Evolutionary conservation across 345 rosid species (phyloP).

Genomic region (Cochlearia excelsa): DNA sequence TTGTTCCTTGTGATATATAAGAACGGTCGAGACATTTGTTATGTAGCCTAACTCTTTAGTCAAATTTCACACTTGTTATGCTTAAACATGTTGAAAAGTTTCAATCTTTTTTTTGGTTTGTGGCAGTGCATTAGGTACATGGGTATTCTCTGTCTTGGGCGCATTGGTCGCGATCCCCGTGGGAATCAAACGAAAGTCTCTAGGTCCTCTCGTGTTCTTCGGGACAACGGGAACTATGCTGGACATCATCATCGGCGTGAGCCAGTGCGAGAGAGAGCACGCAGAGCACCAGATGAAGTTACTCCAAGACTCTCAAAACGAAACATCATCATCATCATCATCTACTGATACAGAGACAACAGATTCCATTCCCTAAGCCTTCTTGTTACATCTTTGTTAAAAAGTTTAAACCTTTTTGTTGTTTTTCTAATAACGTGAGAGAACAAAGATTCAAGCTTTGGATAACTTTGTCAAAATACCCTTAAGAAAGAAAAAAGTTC

Average conservation of each 20-base stretch:
- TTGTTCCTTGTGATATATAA: slow-evolving; percentile 1
- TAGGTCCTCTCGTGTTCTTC: slow-evolving; percentile 87
- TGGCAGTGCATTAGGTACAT: slow-evolving; percentile 82
- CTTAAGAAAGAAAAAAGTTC: too few species aligned
- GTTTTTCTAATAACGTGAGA: too few species aligned
- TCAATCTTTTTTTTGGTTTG: not conserved
- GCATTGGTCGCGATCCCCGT: slow-evolving; percentile 89
- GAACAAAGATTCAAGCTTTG: too few species aligned
- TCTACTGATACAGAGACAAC: not conserved
- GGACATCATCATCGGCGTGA: slow-evolving; percentile 84
- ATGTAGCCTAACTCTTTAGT: not conserved
- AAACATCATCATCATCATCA: slow-evolving; percentile 9
- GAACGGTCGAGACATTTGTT: not conserved
- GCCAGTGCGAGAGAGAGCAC: slow-evolving; percentile 92
- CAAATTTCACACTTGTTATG: not conserved
- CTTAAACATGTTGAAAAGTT: too few species aligned
- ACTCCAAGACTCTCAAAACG: slow-evolving; percentile 54
- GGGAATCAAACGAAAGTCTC: slow-evolving; percentile 83
- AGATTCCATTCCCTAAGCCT: slow-evolving; percentile 21
- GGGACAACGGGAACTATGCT: slow-evolving; percentile 98
- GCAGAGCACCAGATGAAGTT: slow-evolving; percentile 90
- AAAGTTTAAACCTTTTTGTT: too few species aligned
- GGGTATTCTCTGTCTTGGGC: slow-evolving; percentile 87
- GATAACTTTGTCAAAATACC: too few species aligned
- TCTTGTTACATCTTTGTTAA: not conserved